Evolutionary conservation across 1,139 yeast species (phyloP), one percentile per base, ranked within the genome.

Genomic region (Meyerozyma smithsonii): DNA sequence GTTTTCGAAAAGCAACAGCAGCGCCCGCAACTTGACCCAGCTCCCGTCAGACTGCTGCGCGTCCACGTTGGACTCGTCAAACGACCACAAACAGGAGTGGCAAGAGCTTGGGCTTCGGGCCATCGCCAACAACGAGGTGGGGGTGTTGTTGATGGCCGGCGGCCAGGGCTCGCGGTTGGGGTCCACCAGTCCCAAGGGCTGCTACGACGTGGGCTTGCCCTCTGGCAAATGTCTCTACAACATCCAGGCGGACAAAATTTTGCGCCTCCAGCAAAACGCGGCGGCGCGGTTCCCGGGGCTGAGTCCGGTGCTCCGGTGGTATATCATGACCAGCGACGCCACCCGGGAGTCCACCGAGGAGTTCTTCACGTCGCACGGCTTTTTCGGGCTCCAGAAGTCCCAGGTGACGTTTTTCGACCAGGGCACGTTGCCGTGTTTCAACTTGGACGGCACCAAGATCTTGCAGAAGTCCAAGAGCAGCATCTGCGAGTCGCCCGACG

Each of bases 81-180:
- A 46, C 0, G 60, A 58, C 3, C 54, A 61, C 17, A 48, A 63
- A 30, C 50, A 58, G 15, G 28, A 50, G 8, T 90, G 95, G 89
- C 54, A 58, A 24, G 50, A 62, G 1, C 44, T 64, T 14, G 99
- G 99, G 11, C 62, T 84, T 35, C 66, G 77, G 28, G 84, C 94
- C 30, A 83, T 92, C 45, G 64, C 77, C 23, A 58, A 68, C 20
- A 84, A 84, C 49, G 78, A 84, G 54, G 97, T 90, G 16, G 98
- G 89, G 19, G 92, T 92, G 7, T 72, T 92, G 36, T 72, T 92
- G 42, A 82, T 92, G 84, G 97, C 98, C 8, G 99, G 98, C 42
- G 99, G 99, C 40, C 98, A 92, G 62, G 99, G 98, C 23, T 84
- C 97, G 4, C 74, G 99, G 47, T 71, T 92, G 42, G 98, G 98